Evolutionary conservation across 768 basidiomycete species (phyloP).

Genomic region (Lactarius sp.): DNA sequence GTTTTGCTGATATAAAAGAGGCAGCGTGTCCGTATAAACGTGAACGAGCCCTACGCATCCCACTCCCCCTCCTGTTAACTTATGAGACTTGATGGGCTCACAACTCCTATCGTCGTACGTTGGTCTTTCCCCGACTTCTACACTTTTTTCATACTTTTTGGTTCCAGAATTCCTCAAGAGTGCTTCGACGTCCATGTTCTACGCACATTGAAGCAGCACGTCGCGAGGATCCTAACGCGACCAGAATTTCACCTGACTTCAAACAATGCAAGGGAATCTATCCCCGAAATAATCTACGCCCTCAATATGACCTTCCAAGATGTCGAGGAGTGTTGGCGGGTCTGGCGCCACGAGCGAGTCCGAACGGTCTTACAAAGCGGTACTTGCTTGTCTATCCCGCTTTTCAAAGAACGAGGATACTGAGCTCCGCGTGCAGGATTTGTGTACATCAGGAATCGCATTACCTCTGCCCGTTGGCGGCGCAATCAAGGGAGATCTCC

Average conservation of each 20-base stretch:
- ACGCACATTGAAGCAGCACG: neutral
- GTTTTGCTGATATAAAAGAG: too few relatives aligned
- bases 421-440: conserved; percentile 1
- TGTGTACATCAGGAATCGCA: neutral
- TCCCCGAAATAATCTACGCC: neutral
- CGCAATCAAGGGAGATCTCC: neutral
- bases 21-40: neutral
- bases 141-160: neutral
- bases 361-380: neutral
- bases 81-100: neutral
- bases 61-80: neutral
- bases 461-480: neutral
- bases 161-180: neutral
- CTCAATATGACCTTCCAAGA: conserved; percentile 4
- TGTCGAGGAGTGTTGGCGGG: neutral
- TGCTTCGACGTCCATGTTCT: conserved; percentile 9
- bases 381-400: neutral
- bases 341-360: conserved; percentile 7
- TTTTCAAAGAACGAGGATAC: too few relatives aligned
- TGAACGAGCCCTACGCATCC: neutral
- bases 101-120: neutral
- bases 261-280: neutral
- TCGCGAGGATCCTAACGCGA: neutral
- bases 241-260: neutral
- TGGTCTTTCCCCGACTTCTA: neutral